Evolutionary conservation across 2,329 filamentous ascomycete species (phyloP).

Genomic region (Myotisia sp.): DNA sequence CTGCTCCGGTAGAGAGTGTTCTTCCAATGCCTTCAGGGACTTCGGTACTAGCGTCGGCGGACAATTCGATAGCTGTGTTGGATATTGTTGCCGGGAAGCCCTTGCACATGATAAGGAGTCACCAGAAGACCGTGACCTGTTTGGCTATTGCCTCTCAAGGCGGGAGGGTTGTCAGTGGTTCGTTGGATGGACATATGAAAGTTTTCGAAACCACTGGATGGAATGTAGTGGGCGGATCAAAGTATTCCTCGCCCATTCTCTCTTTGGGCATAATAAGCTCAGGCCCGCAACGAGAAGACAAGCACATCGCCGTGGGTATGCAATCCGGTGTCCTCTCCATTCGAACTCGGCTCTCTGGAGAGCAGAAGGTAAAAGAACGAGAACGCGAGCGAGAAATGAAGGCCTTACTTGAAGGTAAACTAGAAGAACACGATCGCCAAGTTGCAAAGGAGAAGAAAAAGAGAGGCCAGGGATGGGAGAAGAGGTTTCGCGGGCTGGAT

Average conservation of each 20-base stretch:
- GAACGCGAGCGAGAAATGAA: slow-evolving; percentile 76
- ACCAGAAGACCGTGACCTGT: slow-evolving; percentile 93
- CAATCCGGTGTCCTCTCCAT: slow-evolving; percentile 84
- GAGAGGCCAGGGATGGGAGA: slow-evolving; percentile 46
- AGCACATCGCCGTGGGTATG: slow-evolving; percentile 89
- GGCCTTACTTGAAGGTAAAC: slow-evolving; percentile 60
- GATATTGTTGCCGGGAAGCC: slow-evolving; percentile 86
- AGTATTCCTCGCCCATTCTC: slow-evolving; percentile 84
- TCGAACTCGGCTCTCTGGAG: slow-evolving; percentile 71
- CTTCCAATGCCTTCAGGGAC: slow-evolving; percentile 76
- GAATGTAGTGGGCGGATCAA: slow-evolving; percentile 91
- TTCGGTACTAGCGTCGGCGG: slow-evolving; percentile 69
- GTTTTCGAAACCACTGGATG: slow-evolving; percentile 86
- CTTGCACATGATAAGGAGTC: slow-evolving; percentile 73
- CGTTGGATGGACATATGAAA: slow-evolving; percentile 90
- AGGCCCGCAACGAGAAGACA: slow-evolving; percentile 60
- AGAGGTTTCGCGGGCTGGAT: slow-evolving; percentile 55
- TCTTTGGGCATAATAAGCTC: slow-evolving; percentile 62
- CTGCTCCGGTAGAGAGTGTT: slow-evolving; percentile 77
- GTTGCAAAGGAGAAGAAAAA: slow-evolving; percentile 55
- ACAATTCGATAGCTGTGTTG: slow-evolving; percentile 76
- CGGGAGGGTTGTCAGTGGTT: slow-evolving; percentile 69
- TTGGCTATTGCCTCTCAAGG: slow-evolving; percentile 69
- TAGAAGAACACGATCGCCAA: slow-evolving; percentile 62
- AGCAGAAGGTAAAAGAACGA: slow-evolving; percentile 60